Percentiles rank a stretch among this genome's conserved stretches.
Evolutionary conservation across 2,329 filamentous ascomycete species (phyloP).

Genomic region (Zasmidium angulare): DNA sequence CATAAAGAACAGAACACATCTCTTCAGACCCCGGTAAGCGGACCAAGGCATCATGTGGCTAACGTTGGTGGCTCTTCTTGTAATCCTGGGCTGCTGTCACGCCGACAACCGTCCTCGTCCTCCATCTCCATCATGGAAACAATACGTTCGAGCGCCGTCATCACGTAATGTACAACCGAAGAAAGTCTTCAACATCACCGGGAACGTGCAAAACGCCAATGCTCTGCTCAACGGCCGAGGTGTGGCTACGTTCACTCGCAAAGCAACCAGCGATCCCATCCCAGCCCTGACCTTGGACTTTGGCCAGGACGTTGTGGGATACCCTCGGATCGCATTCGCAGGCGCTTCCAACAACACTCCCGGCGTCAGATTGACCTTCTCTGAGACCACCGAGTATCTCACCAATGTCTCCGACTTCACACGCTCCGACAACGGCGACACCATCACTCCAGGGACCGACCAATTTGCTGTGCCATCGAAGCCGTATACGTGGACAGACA

Average conservation of each 20-base stretch:
- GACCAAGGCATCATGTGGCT: background rate
- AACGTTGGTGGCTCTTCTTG: background rate
- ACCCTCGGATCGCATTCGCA: background rate
- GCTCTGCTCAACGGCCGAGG: background rate
- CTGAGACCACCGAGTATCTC: background rate
- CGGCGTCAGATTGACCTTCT: background rate
- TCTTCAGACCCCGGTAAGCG: background rate
- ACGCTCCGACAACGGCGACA: background rate
- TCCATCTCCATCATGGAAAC: background rate
- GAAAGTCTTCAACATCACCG: background rate
- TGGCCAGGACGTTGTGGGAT: background rate
- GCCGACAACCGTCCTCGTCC: background rate
- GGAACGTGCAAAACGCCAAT: background rate
- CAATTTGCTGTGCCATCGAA: background rate
- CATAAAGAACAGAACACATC: background rate
- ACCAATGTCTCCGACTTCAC: slow-evolving; percentile 2
- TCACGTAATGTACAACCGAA: background rate
- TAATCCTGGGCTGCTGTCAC: background rate
- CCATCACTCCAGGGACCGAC: background rate
- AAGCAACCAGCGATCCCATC: background rate
- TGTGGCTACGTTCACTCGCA: background rate
- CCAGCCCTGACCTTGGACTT: background rate
- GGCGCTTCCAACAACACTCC: background rate
- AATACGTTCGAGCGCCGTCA: background rate
- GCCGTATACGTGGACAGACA: slow-evolving; percentile 1